Percentiles rank a stretch among this genome's conserved stretches.
Conservation (phyloP, 495 filamentous ascomycete species). For the Penicillium fimorum region DNA sequence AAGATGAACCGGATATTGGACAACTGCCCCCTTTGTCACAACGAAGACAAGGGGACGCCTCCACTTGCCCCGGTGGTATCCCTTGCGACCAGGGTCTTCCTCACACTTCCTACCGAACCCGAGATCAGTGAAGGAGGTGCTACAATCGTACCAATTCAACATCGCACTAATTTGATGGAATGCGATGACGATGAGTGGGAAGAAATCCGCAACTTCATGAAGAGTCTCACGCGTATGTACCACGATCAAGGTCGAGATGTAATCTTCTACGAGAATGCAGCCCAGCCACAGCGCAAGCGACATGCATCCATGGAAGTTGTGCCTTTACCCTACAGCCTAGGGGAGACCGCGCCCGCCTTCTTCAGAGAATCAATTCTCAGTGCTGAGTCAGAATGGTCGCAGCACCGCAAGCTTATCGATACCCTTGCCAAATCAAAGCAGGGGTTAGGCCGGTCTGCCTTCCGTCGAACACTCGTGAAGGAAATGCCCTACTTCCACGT, state of each 20-base stretch:
- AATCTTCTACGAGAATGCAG: conserved; percentile 97
- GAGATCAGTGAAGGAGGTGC: conserved; percentile 82
- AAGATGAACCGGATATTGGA: conserved; percentile 88
- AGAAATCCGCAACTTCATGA: conserved; percentile 99
- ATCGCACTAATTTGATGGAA: conserved; percentile 86
- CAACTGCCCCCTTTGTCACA: conserved; percentile 85
- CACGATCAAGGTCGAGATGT: conserved; percentile 87
- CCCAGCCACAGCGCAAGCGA: conserved; percentile 68
- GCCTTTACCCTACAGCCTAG: conserved; percentile 82
- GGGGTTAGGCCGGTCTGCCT: conserved; percentile 75
- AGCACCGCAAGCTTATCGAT: conserved; percentile 92
- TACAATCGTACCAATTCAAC: conserved; percentile 84
- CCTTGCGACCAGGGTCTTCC: conserved; percentile 79
- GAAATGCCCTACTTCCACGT: conserved; percentile 99
- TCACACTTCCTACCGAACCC: conserved; percentile 87
- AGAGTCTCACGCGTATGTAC: conserved; percentile 88
- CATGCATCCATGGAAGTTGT: conserved; percentile 87
- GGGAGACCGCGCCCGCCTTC: conserved; percentile 88
- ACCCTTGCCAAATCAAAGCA: conserved; percentile 68
- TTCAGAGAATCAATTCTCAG: conserved; percentile 92
- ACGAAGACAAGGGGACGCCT: conserved; percentile 79
- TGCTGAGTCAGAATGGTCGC: conserved; percentile 87
- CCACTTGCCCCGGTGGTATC: conserved; percentile 91
- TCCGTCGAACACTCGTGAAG: conserved; percentile 79
- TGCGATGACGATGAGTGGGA: conserved; percentile 99